Percentiles rank a stretch among this genome's conserved stretches.
These are phyloP conservation scores for Eruca vesicaria DNA, from an alignment of 441 rosid species.

Conservation along the genomic window DNA sequence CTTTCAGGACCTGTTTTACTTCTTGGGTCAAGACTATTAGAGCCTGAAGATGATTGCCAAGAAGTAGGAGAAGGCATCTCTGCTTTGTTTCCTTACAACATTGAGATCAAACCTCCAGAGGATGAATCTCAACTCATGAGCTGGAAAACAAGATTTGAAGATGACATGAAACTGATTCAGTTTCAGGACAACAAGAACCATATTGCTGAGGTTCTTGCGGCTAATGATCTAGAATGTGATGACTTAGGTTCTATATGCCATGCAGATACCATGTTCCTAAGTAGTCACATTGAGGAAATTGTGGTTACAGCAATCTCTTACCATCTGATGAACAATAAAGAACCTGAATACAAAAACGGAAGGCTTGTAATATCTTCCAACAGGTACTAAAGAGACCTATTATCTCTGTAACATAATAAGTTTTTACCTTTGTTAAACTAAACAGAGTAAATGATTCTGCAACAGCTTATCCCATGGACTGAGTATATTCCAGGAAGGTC, in stretches of 20 bases:
- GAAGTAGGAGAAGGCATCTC: constrained; percentile 73
- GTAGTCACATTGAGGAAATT: constrained; percentile 85
- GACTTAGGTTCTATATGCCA: constrained; percentile 81
- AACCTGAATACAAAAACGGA: constrained; percentile 90
- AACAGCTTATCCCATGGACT: constrained; percentile 93
- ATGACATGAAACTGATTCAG: constrained; percentile 85
- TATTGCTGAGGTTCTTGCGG: constrained; percentile 84
- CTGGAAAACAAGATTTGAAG: constrained; percentile 90
- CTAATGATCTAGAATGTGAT: constrained; percentile 86
- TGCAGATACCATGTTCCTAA: constrained; percentile 72
- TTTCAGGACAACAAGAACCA: constrained; percentile 93
- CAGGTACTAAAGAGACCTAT: constrained; percentile 41
- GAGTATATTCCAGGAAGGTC: constrained; percentile 79
- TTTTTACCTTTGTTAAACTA: neutral
- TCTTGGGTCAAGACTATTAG: constrained; percentile 82
- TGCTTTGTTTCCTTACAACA: constrained; percentile 70
- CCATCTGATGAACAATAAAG: constrained; percentile 74
- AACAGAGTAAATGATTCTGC: constrained; percentile 15
- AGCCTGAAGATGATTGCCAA: constrained; percentile 61
- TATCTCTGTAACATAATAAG: neutral
- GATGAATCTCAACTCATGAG: constrained; percentile 71
- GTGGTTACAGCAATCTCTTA: constrained; percentile 85
- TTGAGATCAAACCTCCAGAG: constrained; percentile 81
- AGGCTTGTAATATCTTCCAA: constrained; percentile 89
- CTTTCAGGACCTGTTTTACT: constrained; percentile 73